phyloP scores from a whole-genome alignment of 192 early-diverging fungal genomes.

The Mortierella hygrophila region DNA sequence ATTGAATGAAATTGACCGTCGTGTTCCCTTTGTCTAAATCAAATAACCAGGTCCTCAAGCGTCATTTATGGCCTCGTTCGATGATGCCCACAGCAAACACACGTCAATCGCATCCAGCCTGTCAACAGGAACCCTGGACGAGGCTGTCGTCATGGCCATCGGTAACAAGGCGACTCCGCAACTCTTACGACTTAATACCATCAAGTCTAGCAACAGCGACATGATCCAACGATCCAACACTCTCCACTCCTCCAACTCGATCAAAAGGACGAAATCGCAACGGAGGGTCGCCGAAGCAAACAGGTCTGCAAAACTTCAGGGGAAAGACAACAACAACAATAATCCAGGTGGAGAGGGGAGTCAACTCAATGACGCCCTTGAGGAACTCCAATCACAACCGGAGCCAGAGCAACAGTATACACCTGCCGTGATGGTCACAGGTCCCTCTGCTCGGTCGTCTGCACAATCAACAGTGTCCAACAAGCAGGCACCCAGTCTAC shows the following conservation, averaged over 20 bases:
- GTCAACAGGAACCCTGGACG: constrained; percentile 33
- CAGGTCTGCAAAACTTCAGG: neutral
- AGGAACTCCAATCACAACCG: neutral
- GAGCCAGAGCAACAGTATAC: constrained; percentile 12
- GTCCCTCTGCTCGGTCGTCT: constrained; percentile 45
- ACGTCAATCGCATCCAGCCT: constrained; percentile 32
- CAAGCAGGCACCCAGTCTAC: neutral
- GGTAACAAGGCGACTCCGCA: constrained; percentile 28
- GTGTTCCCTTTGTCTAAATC: neutral
- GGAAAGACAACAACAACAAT: neutral
- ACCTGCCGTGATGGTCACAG: constrained; percentile 42
- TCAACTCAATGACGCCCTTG: neutral
- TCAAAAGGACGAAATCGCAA: constrained; percentile 34
- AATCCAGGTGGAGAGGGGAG: neutral
- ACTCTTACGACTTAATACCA: constrained; percentile 23
- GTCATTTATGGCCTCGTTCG: constrained; percentile 7
- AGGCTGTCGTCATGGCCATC: constrained; percentile 37
- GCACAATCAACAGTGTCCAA: constrained; percentile 33
- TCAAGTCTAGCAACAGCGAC: constrained; percentile 29
- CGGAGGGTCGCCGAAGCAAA: constrained; percentile 6
- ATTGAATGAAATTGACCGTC: neutral
- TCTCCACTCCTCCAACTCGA: constrained; percentile 39
- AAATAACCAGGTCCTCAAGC: neutral
- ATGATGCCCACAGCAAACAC: constrained; percentile 30
- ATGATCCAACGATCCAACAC: constrained; percentile 49